Evolutionary conservation across 2,329 filamentous ascomycete genomes (phyloP).

Genomic region (Pseudogymnoascus sp.): DNA sequence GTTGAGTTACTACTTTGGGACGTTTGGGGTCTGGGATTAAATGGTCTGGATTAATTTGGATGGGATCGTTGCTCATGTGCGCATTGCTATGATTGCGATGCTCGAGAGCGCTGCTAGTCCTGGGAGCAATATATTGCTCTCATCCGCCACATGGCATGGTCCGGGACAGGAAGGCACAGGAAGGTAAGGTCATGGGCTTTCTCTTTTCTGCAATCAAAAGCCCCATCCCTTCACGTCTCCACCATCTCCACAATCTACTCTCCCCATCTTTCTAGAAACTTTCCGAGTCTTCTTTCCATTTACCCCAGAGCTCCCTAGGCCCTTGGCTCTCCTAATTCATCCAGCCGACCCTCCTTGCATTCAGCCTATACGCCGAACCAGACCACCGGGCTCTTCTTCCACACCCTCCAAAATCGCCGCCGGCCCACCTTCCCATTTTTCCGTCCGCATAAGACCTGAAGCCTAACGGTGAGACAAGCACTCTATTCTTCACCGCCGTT

Average conservation of each 20-base stretch:
- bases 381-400: not conserved
- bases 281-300: not conserved
- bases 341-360: not conserved
- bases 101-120: not conserved
- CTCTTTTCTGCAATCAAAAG: not conserved
- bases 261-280: not conserved
- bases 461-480: not conserved
- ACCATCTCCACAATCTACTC: not conserved
- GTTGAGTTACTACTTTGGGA: not conserved
- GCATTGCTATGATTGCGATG: not conserved
- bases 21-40: not conserved
- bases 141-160: not conserved
- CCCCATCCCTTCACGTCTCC: not conserved
- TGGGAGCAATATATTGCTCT: not conserved
- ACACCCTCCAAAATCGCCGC: not conserved
- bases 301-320: not conserved
- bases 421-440: not conserved
- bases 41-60: not conserved
- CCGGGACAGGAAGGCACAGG: not conserved
- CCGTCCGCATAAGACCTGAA: not conserved
- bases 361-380: not conserved
- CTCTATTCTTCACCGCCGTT: not conserved
- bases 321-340: not conserved
- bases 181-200: conserved; percentile 3
- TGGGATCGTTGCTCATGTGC: not conserved